Evolutionary conservation across 371 early-diverging fungal genomes (phyloP).

Genomic region (Fennellomyces sp.): DNA sequence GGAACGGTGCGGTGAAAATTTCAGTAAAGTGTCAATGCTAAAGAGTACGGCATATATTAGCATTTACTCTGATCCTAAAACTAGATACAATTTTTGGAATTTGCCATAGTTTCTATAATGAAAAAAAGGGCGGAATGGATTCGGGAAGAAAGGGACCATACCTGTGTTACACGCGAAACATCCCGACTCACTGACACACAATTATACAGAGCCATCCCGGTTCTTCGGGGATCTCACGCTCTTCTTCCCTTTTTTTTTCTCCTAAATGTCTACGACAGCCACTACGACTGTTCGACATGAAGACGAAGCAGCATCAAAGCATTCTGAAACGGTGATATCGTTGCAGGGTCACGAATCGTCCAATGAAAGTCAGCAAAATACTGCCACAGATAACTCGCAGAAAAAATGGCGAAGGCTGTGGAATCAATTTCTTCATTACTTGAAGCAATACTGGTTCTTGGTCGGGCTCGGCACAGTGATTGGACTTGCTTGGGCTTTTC

Average conservation of each 20-base stretch:
- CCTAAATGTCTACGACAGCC: not conserved
- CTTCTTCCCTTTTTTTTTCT: not conserved
- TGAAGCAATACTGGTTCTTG: conserved; percentile 54
- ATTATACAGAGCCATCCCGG: not conserved
- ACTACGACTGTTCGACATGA: not conserved
- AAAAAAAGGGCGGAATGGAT: no score
- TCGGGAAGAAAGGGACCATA: not conserved
- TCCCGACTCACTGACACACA: not conserved
- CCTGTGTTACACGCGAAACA: not conserved
- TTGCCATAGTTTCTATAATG: no score
- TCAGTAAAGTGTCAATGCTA: no score
- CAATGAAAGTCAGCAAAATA: not conserved
- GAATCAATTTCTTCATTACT: not conserved
- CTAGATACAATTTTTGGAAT: no score
- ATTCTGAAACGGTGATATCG: not conserved
- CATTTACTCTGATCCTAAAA: no score
- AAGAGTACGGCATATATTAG: no score
- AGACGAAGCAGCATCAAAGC: not conserved
- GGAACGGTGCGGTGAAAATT: no score
- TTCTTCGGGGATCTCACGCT: not conserved
- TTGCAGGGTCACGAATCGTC: not conserved
- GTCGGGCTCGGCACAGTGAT: conserved; percentile 67
- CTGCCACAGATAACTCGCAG: not conserved
- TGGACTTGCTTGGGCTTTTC: conserved; percentile 67
- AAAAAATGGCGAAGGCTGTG: not conserved